phyloP scores from a whole-genome alignment of 257 asterid genomes.

The Solanum chmielewskii region DNA sequence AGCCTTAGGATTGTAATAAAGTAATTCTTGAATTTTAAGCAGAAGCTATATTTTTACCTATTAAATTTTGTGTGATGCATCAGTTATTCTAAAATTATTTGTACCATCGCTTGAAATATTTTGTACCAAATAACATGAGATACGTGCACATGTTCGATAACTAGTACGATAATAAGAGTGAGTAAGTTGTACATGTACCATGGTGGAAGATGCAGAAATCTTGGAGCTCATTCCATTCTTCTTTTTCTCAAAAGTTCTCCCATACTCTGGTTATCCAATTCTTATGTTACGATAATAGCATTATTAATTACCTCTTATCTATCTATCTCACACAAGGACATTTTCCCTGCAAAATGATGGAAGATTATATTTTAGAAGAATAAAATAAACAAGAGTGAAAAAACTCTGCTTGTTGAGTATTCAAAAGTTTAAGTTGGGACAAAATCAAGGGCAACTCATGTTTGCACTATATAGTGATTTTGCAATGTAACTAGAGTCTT shows the following conservation, averaged over 20 bases:
- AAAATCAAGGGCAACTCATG: not conserved
- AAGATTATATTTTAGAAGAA: not conserved
- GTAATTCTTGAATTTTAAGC: no score
- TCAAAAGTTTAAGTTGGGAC: not conserved
- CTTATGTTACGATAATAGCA: not conserved
- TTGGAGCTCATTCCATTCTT: slow-evolving; percentile 29
- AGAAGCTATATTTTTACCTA: no score
- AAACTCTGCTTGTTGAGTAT: not conserved
- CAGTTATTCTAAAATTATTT: no score
- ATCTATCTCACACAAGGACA: not conserved
- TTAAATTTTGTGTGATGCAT: no score
- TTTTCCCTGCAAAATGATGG: not conserved
- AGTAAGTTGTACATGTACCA: slow-evolving; percentile 13
- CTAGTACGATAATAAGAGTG: not conserved
- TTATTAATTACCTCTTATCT: not conserved
- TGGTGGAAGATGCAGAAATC: slow-evolving; percentile 25
- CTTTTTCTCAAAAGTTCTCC: slow-evolving; percentile 35
- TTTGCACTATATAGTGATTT: not conserved
- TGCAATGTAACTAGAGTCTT: not conserved
- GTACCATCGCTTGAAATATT: no score
- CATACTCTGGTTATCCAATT: slow-evolving; percentile 14
- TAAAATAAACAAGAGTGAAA: not conserved
- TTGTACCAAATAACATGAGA: no score
- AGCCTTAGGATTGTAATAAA: no score
- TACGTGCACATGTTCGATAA: no score